phyloP scores from a whole-genome alignment of 2,329 filamentous ascomycete species.

The Lachnellula cervina region DNA sequence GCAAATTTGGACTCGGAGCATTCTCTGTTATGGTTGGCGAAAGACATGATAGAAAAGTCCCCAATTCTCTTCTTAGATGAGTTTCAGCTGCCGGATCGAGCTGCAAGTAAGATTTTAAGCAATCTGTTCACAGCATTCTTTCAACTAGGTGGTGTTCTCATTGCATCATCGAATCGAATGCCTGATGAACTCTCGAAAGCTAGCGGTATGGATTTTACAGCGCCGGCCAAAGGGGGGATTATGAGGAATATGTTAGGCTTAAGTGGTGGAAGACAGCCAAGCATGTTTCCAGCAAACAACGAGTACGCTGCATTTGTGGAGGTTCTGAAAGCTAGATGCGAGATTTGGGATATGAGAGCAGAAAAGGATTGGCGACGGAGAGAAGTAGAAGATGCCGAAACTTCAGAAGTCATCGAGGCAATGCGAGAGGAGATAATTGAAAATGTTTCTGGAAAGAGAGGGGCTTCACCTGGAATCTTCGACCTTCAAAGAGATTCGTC shows the following conservation, averaged over 20 bases:
- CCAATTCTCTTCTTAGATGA: constrained; percentile 79
- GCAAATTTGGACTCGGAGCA: constrained; percentile 45
- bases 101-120: constrained; percentile 72
- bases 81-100: constrained; percentile 76
- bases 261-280: constrained; percentile 29
- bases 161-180: constrained; percentile 79
- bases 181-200: constrained; percentile 76
- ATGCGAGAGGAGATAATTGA: constrained; percentile 32
- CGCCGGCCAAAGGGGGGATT: constrained; percentile 47
- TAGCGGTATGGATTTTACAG: constrained; percentile 61
- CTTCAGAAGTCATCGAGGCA: constrained; percentile 25
- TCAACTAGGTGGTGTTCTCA: constrained; percentile 72
- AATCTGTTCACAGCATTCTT: constrained; percentile 77
- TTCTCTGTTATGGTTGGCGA: constrained; percentile 68
- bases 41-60: constrained; percentile 68
- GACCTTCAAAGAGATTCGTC: not conserved
- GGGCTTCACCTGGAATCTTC: not conserved
- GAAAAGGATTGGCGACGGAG: constrained; percentile 64
- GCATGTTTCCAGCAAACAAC: constrained; percentile 51
- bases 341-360: constrained; percentile 81
- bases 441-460: constrained; percentile 11
- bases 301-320: constrained; percentile 75
- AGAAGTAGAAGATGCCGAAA: constrained; percentile 37
- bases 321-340: constrained; percentile 70
- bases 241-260: constrained; percentile 45